Conservation (phyloP, 129 eudicot species). For the Helianthus annuus region HanXRQr2.0-SUNRISE NC_035446.2:3198247-3198746, state of each 20-base stretch:
- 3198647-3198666: constrained; percentile 9
- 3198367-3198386: too few relatives aligned
- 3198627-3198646: constrained; percentile 11
- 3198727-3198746: not conserved
- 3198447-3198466: too few relatives aligned
- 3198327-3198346: not conserved
- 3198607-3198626: constrained; percentile 74
- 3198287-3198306: not conserved
- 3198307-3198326: too few relatives aligned
- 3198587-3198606: constrained; percentile 73
- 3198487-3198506: constrained; percentile 37
- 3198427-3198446: too few relatives aligned
- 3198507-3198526: constrained; percentile 79
- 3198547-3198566: constrained; percentile 87
- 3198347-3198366: not conserved
- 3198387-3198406: too few relatives aligned
- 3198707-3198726: constrained; percentile 2
- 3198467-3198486: too few relatives aligned
- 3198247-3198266: not conserved
- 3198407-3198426: too few relatives aligned
- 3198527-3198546: constrained; percentile 82
- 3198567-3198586: constrained; percentile 90
- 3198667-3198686: constrained; percentile 9
- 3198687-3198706: constrained; percentile 23
- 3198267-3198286: too few relatives aligned